These are phyloP conservation scores for Saksenaea oblongispora DNA, from an alignment of 371 early-diverging fungal species.

Conservation along the genomic window DNA sequence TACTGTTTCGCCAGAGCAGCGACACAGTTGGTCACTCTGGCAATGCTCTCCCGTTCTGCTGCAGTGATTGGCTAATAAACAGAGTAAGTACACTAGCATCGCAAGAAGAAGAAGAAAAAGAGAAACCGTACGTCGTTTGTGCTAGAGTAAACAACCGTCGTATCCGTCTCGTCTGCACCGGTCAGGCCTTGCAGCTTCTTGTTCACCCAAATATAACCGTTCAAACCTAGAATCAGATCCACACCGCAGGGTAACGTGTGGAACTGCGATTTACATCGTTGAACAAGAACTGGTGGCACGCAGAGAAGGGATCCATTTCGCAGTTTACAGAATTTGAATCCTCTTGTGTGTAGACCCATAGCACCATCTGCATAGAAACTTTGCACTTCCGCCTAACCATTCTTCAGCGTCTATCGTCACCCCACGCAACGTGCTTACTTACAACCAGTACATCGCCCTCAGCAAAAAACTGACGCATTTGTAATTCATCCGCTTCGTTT, in stretches of 20 bases:
- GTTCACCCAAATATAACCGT: conserved; percentile 96
- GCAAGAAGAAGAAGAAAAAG: background rate
- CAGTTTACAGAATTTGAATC: conserved; percentile 95
- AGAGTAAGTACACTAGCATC: conserved; percentile 1
- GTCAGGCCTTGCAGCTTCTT: conserved; percentile 68
- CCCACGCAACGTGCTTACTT: conserved; percentile 11
- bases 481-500: conserved; percentile 97
- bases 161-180: conserved; percentile 59
- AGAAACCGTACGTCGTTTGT: conserved; percentile 69
- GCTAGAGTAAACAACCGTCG: conserved; percentile 77
- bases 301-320: conserved; percentile 87
- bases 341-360: conserved; percentile 93
- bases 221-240: conserved; percentile 92
- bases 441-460: conserved; percentile 96
- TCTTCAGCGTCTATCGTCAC: background rate
- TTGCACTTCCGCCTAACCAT: conserved; percentile 91
- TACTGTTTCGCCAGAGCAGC: conserved; percentile 73
- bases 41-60: conserved; percentile 77
- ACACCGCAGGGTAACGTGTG: conserved; percentile 85
- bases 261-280: conserved; percentile 93
- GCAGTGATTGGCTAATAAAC: conserved; percentile 51
- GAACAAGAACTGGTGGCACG: conserved; percentile 86
- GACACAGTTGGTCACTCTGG: conserved; percentile 87
- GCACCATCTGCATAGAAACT: conserved; percentile 88
- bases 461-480: conserved; percentile 95